Base-by-base conservation (phyloP, 2,329 filamentous ascomycete genomes). In the Pseudogymnoascus sp. region DNA sequence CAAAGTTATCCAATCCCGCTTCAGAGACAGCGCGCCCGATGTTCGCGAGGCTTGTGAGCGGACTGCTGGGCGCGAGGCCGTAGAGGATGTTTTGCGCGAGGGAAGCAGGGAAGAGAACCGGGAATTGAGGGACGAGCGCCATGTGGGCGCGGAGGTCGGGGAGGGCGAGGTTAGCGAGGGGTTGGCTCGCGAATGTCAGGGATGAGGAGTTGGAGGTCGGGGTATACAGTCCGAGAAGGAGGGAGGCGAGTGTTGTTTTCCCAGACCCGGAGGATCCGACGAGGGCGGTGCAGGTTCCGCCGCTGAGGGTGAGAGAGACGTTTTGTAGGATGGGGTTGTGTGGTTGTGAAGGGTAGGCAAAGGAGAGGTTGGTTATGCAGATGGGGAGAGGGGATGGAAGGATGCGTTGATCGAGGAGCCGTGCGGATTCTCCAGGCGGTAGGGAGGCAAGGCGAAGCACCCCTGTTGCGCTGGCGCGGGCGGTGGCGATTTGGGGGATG, bases 201-300 rank as follows among this genome's bases (percentile, higher is more conserved):
- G 64, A 65, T 15, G 76, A 76, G 65, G 60, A 35, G 7, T 36
- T 67, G 77, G 81, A 0, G 6, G 33, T 67, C 1, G 73, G 74
- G 33, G 68, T 82, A 68, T 95, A 91, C 0, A 97, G 79, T 0
- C 88, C 85, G 3, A 96, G 77, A 0, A 97, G 79, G 0, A 97
- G 77, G 0, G 88, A 84, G 0, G 88, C 82, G 35, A 97, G 80
- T 0, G 93, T 97, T 11, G 89, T 93, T 76, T 99, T 97, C 0
- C 95, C 93, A 15, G 88, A 90, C 0, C 95, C 93, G 0, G 92
- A 96, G 0, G 83, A 78, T 0, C 93, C 93, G 1, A 96, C 91
- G 17, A 97, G 85, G 1, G 90, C 91, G 0, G 87, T 87, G 68
- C 85, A 89, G 2, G 83, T 85, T 19, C 87, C 86, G 0, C 82